Conservation (phyloP, 2,329 filamentous ascomycete genomes). For the Phaeosphaeria sp. region DNA sequence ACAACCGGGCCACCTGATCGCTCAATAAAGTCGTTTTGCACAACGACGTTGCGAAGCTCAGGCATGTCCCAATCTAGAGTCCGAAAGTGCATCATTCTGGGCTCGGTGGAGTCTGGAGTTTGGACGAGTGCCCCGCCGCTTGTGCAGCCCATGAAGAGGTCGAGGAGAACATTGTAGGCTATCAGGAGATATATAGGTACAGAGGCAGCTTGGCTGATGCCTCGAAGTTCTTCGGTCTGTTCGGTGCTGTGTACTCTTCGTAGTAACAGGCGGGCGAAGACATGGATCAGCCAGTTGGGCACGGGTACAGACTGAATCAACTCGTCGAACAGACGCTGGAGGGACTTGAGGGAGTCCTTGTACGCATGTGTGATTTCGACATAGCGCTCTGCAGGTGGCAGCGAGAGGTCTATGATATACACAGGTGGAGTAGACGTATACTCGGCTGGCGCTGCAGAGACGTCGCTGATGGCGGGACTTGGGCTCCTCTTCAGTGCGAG, state of each 20-base stretch:
- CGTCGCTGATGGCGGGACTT: background rate
- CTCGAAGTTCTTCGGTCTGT: conserved; percentile 67
- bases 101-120: conserved; percentile 16
- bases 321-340: conserved; percentile 61
- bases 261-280: conserved; percentile 56
- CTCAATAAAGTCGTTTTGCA: conserved; percentile 51
- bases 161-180: conserved; percentile 68
- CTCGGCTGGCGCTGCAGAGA: background rate
- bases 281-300: conserved; percentile 15
- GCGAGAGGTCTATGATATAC: conserved; percentile 62
- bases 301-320: conserved; percentile 46
- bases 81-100: conserved; percentile 62
- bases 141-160: conserved; percentile 70
- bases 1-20: conserved; percentile 47
- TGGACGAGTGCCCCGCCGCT: conserved; percentile 57
- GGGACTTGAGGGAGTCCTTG: conserved; percentile 49
- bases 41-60: conserved; percentile 49
- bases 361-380: conserved; percentile 56
- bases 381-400: conserved; percentile 61
- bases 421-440: conserved; percentile 36
- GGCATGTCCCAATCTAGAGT: conserved; percentile 60
- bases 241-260: conserved; percentile 60
- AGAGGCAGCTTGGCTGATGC: conserved; percentile 60
- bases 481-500: background rate
- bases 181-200: conserved; percentile 67